Evolutionary conservation across 2,329 filamentous ascomycete genomes (phyloP), one percentile per base, ranked within the genome.

Genomic region (Clarireedia sp.): DNA sequence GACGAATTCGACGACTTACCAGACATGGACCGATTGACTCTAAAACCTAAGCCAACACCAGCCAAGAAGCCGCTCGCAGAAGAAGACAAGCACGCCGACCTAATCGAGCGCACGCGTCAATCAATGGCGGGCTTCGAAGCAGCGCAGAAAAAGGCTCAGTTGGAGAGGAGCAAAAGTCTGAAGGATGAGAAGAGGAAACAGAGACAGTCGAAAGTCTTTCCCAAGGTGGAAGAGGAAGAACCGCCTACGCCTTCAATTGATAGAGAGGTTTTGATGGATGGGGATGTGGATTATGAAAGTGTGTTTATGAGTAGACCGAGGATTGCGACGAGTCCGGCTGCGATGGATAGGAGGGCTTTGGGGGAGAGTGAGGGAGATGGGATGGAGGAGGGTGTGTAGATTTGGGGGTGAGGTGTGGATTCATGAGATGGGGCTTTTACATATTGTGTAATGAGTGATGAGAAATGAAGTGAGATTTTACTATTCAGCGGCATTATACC

Each of bases 221-320:
- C 65, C 0, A 73, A 69, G 24, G 68, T 80, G n/a, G 73, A 76
- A 5, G 78, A 82, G 62, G 77, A 75, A 50, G 49, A 60, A 12
- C 36, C 44, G n/a, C 12, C 59, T 60, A 57, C 51, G 54, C 71
- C 63, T 17, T 60, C 62, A n/a, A 52, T 64, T 6, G 64, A 63
- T 50, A 54, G 58, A 16, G 57, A 63, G 36, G 65, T 66, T 60
- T 72, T 95, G 41, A 83, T 95, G 55, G 71, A 72, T 43, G 70
- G 63, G 26, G 78, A 78, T 3, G 52, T 49, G 2, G 89, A 95
- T 58, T 87, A 90, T 69, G 86, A 87, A 57, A 86, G 85, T 24
- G 85, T 96, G 1, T 96, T 96, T 69, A 89, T 85, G 71, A 91
- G 88, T 60, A 73, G 91, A 61, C 91, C 91, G 0, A 87, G 84